Evolutionary conservation across 2,329 filamentous ascomycete species (phyloP), one percentile per base, ranked within the genome.

Genomic region (Phyllosticta citriasiana): DNA sequence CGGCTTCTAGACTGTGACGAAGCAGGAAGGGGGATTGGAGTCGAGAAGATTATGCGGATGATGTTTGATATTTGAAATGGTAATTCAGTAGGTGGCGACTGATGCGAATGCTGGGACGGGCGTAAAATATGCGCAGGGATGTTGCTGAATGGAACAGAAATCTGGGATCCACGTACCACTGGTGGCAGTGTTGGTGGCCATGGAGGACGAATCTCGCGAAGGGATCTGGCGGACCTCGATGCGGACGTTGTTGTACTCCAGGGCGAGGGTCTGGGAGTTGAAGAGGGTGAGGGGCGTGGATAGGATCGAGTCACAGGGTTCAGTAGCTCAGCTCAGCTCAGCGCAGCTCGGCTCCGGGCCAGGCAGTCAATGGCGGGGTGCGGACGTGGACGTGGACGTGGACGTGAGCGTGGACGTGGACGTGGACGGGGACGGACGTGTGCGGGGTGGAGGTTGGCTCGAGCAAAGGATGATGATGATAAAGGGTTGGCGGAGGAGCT

Each of bases 201-300:
- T 60, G 53, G 40, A 54, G 25, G 51, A 56, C 22, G 62, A 25
- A 25, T 50, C 51, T 47, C 55, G 30, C 52, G 51, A 50, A 22
- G 60, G 35, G 24, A 59, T 26, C 33, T 60, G 58, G 30, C 58
- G 58, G 54, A 61, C 57, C 52, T 63, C 55, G 40, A 63, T 61
- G n/a, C 55, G 40, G 14, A 62, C 57, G 57, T 63, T 56, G 54
- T 60, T 63, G 35, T 63, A 63, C 55, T 63, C 57, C 53, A 60
- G 52, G 3, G 24, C 56, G 58, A 26, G 56, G n/a, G 24, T 16
- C 8, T 12, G 27, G 27, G 57, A 22, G 10, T 26, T 33, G 55
- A 53, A 35, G 51, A 35, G 9, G 9, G 14, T 24, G 25, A 27
- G 25, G n/a, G 16, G 40, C 40, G 40, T 47, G 40, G 7, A 47